Percentiles rank a stretch among this genome's conserved stretches.
These are phyloP conservation scores for Amaranthus hypochondriacus DNA, from an alignment of 148 eudicot species.

Conservation along the genomic window DNA sequence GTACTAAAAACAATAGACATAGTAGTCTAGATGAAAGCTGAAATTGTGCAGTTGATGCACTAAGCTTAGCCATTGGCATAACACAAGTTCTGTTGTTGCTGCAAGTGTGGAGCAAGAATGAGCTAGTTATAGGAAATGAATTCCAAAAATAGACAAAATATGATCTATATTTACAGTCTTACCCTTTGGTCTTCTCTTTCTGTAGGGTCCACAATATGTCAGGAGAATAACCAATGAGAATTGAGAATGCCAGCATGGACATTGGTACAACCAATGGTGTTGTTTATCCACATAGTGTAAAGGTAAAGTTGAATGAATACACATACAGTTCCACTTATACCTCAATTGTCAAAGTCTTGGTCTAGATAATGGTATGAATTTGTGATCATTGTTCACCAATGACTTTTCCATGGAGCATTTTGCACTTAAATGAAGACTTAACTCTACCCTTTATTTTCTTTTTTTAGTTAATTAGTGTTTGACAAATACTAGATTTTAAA, in stretches of 20 bases:
- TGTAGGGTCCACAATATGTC: not conserved
- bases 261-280: conserved; percentile 17
- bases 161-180: conserved; percentile 23
- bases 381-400: not conserved
- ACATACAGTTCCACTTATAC: too few species aligned
- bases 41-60: conserved; percentile 5
- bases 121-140: conserved; percentile 15
- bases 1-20: conserved; percentile 27
- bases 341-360: not conserved
- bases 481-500: too few species aligned
- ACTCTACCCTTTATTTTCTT: too few species aligned
- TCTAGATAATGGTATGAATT: not conserved
- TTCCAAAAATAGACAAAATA: conserved; percentile 2
- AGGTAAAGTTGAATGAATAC: not conserved
- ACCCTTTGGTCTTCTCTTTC: conserved; percentile 19
- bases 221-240: conserved; percentile 16
- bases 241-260: too few species aligned
- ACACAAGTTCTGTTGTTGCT: not conserved
- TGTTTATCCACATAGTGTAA: conserved; percentile 10
- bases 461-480: too few species aligned
- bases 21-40: conserved; percentile 15
- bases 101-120: conserved; percentile 2
- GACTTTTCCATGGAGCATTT: conserved; percentile 7
- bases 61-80: conserved; percentile 22
- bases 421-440: too few species aligned